Evolutionary conservation across 768 basidiomycete species (phyloP), one percentile per base, ranked within the genome.

Genomic region (Amanita polypyramis): DNA sequence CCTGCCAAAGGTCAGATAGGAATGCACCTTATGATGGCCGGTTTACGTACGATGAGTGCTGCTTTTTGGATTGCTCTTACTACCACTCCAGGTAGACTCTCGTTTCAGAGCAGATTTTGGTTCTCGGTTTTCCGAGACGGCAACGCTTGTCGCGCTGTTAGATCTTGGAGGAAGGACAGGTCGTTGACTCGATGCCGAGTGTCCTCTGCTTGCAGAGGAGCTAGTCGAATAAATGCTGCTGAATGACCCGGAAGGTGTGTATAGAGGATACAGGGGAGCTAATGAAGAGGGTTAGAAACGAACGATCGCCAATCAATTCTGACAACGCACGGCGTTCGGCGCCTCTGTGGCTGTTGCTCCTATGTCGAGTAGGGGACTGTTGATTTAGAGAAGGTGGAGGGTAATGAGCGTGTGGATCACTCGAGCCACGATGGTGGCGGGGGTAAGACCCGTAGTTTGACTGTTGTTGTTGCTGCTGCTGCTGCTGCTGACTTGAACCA

Each of bases 201-300:
- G 68, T 9, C 30, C 19, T 20, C 17, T 50, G 25, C 42, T 50
- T 65, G 71, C 44, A 0, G 78, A 79, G 8, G 73, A 73, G 51
- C 64, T 73, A 4, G 75, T 77, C 46, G 69, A 73, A 17, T 72
- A 70, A 36, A 73, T 73, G 39, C 76, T 77, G 9, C 55, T 56
- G 52, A 62, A 57, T 5, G 65, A 63, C 33, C 47, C 50, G 5
- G 53, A 55, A 14, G 57, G 56, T 32, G 54, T 55, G 29, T 56
- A 64, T 12, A 57, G 43, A 10, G 60, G 61, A 41, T 60, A 56
- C 5, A 55, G 54, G 11, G 55, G 37, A 15, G 59, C 58, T 54
- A 27, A 42, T n/a, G n/a, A 12, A 29, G 10, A 6, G 6, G 29
- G 49, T 50, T 37, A 53, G 53, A 34, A 52, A 52, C 17, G n/a